Base-by-base conservation (phyloP, 2,329 filamentous ascomycete species). In the Trichophyton rubrum region DNA sequence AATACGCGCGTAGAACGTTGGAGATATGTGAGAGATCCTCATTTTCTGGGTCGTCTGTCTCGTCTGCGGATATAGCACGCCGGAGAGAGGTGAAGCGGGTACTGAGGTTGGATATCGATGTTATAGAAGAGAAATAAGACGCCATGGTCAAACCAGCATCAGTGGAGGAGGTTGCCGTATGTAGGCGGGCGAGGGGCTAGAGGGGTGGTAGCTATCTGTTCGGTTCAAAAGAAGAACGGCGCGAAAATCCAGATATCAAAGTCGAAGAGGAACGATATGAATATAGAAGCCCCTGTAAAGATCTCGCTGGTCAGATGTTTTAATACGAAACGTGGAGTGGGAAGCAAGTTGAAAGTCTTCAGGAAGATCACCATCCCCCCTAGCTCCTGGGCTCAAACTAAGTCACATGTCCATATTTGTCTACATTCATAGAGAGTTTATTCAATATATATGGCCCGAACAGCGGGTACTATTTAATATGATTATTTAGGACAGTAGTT, bases 21-120 rank as follows among this genome's bases (percentile, higher is more conserved):
- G 89, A 95, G 69, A 97, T 88, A 77, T 97, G 90, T 2, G 90
- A 95, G 77, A 95, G 90, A 77, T 97, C 91, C 75, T 95, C 77
- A 63, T 76, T 72, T 45, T 78, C 75, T 1, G 75, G 73, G 66
- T 76, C 74, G 64, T 76, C 74, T 41, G 67, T 68, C 63, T 75
- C 74, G 61, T 76, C 73, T 9, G 72, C 68, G 30, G 71, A 72
- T 65, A 76, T 74, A 47, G 72, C 72, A 27, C 74, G 80, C 43
- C 81, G 81, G 60, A 85, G 75, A 53, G 78, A 78, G 71, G 78
- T 82, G 73, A 84, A 82, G 59, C 80, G 78, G 51, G 80, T 70
- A 75, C 83, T 65, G 72, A 84, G 66, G 73, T 78, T 68, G 74
- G 83, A 74, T 78, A 82, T 72, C 17, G 71, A 70, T 6, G 70